Percentiles rank a stretch among this genome's conserved stretches.
Conservation (phyloP, 139 green algal genomes). For the Nannochloris sp. region DNA sequence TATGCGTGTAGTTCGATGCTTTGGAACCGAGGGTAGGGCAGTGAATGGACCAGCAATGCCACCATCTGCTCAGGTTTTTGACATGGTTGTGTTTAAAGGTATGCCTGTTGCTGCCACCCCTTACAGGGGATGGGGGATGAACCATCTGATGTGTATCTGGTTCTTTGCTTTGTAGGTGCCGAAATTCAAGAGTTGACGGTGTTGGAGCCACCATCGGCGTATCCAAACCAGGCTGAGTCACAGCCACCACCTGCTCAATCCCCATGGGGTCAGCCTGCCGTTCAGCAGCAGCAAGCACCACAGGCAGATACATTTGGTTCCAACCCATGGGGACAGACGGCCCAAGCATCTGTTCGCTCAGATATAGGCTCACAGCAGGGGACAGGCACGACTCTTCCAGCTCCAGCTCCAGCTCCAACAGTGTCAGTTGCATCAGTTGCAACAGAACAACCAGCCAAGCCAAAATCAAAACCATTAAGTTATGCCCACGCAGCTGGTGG, state of each 20-base stretch:
- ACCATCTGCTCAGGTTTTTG: constrained; percentile 73
- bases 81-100: constrained; percentile 91
- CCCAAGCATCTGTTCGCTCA: background rate
- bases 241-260: background rate
- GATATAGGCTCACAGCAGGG: background rate
- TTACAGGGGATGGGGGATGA: background rate
- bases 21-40: constrained; percentile 87
- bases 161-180: constrained; percentile 28
- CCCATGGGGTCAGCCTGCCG: constrained; percentile 11
- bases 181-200: constrained; percentile 90
- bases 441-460: background rate
- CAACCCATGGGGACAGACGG: constrained; percentile 10
- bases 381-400: background rate
- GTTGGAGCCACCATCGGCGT: constrained; percentile 18
- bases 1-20: constrained; percentile 66
- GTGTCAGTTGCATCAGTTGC: constrained; percentile 11
- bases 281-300: background rate
- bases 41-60: constrained; percentile 7
- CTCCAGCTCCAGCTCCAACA: constrained; percentile 25
- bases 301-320: constrained; percentile 6
- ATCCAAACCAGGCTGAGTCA: background rate
- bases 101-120: background rate
- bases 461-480: background rate
- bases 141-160: background rate
- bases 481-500: constrained; percentile 16